These are phyloP conservation scores for Alternaria viburni DNA, from an alignment of 2,329 filamentous ascomycete species.

Conservation along the genomic window DNA sequence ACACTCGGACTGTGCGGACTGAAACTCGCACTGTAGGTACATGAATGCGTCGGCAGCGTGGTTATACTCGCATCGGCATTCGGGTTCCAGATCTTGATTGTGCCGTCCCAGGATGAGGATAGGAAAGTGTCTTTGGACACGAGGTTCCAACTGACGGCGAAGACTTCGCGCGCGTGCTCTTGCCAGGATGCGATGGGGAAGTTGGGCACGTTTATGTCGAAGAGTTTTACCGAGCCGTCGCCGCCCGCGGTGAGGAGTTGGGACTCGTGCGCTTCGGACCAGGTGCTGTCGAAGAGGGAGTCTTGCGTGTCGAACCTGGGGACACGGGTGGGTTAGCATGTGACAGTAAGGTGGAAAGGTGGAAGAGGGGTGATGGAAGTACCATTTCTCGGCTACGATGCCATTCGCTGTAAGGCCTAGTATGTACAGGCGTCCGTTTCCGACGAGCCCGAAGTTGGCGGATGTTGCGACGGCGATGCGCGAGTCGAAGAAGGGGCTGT, in stretches of 20 bases:
- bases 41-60: constrained; percentile 89
- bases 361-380: constrained; percentile 14
- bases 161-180: constrained; percentile 92
- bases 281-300: constrained; percentile 90
- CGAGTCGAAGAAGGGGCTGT: constrained; percentile 97
- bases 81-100: constrained; percentile 94
- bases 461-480: constrained; percentile 87
- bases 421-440: constrained; percentile 89
- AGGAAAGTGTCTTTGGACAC: constrained; percentile 89
- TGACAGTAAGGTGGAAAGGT: constrained; percentile 1
- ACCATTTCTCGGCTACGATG: constrained; percentile 84
- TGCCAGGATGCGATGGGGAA: constrained; percentile 92
- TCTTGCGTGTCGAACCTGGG: constrained; percentile 93
- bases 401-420: constrained; percentile 83
- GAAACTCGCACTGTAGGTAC: constrained; percentile 92
- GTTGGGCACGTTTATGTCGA: constrained; percentile 79
- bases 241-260: constrained; percentile 88
- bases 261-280: constrained; percentile 96
- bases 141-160: constrained; percentile 91
- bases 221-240: constrained; percentile 93
- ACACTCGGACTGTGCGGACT: constrained; percentile 86
- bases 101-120: constrained; percentile 94
- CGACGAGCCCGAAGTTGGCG: constrained; percentile 96
- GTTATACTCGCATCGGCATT: constrained; percentile 74
- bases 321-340: constrained; percentile 3